These are phyloP conservation scores for Penicillium sp. DNA, from an alignment of 2,329 filamentous ascomycete genomes.

Conservation along the genomic window DNA sequence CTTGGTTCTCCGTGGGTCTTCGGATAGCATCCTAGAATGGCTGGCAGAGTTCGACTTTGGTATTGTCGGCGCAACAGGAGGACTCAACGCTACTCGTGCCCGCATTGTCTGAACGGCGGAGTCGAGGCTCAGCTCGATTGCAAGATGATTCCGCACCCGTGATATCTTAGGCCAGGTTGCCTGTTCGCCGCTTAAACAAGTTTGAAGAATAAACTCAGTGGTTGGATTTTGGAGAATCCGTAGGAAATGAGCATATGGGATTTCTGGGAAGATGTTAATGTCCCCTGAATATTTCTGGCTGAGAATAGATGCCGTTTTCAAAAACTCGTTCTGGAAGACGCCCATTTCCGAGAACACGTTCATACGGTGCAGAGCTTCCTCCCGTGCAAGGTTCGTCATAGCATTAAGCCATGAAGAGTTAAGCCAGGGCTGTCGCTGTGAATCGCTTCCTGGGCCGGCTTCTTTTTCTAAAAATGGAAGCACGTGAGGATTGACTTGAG, in stretches of 20 bases:
- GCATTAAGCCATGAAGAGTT: constrained; percentile 59
- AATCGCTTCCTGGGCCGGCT: constrained; percentile 44
- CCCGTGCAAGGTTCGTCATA: constrained; percentile 69
- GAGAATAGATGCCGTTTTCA: constrained; percentile 74
- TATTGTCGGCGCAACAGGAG: constrained; percentile 18
- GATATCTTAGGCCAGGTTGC: constrained; percentile 91
- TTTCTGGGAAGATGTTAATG: constrained; percentile 85
- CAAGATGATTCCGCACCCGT: constrained; percentile 79
- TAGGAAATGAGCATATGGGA: constrained; percentile 69
- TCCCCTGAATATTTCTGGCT: constrained; percentile 91
- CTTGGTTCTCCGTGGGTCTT: neutral
- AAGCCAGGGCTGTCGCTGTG: constrained; percentile 28
- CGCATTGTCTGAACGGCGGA: constrained; percentile 38
- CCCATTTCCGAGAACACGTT: constrained; percentile 77
- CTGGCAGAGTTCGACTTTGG: neutral
- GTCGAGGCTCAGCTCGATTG: constrained; percentile 75
- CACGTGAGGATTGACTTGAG: constrained; percentile 92
- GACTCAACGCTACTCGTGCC: constrained; percentile 33
- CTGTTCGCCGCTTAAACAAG: constrained; percentile 71
- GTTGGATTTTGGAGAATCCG: constrained; percentile 80
- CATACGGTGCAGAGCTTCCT: constrained; percentile 75
- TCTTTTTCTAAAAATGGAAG: constrained; percentile 79
- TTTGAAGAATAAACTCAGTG: constrained; percentile 76
- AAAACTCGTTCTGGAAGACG: constrained; percentile 72
- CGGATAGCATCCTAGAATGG: neutral